These are phyloP conservation scores for Avena sativa DNA, from an alignment of 176 grass and related monocot genomes.

Conservation along the genomic window DNA sequence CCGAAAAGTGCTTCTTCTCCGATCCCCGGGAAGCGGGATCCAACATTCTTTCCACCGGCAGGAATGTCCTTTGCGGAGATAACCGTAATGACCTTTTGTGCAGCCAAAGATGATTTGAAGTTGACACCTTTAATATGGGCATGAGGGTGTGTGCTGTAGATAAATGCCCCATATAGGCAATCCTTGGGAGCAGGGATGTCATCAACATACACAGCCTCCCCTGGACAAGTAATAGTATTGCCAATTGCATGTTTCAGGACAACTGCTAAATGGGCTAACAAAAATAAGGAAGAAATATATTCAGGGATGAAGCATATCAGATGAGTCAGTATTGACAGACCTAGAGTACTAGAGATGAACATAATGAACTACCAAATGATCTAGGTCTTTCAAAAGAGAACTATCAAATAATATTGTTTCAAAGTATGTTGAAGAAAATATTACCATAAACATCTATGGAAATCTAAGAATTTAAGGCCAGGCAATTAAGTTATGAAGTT, in stretches of 20 bases:
- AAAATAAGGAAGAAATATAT: background rate
- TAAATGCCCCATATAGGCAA: conserved; percentile 89
- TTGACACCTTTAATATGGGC: conserved; percentile 61
- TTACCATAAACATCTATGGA: background rate
- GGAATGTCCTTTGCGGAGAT: conserved; percentile 81
- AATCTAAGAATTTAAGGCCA: background rate
- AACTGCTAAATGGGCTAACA: background rate
- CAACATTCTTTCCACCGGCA: conserved; percentile 63
- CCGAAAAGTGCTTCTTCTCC: conserved; percentile 73
- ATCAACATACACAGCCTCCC: conserved; percentile 87
- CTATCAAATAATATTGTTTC: background rate
- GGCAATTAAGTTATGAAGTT: conserved; percentile 1
- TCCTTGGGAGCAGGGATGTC: conserved; percentile 84
- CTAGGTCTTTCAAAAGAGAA: background rate
- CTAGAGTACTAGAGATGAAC: background rate
- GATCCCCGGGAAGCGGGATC: conserved; percentile 28
- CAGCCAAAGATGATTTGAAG: conserved; percentile 63
- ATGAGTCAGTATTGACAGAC: conserved; percentile 22
- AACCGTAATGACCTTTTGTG: conserved; percentile 64
- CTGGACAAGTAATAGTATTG: conserved; percentile 42
- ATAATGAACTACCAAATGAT: background rate
- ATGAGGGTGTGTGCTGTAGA: conserved; percentile 76
- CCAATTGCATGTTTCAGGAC: conserved; percentile 7
- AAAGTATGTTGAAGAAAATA: background rate
- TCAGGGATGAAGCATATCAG: background rate